Evolutionary conservation across 2,329 filamentous ascomycete genomes (phyloP).

Genomic region (Ambrosiella cleistominuta): DNA sequence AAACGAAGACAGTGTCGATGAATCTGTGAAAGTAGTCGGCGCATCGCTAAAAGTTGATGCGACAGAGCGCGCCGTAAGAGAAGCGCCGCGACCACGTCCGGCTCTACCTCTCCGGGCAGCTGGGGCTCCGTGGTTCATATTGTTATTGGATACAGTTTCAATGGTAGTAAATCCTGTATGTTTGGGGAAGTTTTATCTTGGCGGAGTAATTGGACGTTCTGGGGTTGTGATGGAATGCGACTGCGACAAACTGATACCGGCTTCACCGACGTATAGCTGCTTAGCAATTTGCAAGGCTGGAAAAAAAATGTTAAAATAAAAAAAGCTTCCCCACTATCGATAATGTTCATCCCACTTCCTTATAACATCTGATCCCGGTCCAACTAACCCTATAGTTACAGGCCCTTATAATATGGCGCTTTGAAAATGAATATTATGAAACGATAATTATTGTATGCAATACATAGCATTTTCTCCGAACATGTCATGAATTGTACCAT

Average conservation of each 20-base stretch:
- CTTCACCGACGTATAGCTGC: background rate
- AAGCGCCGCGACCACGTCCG: slow-evolving; percentile 10
- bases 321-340: slow-evolving; percentile 4
- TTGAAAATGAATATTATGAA: too few relatives aligned
- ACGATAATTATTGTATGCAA: slow-evolving; percentile 41
- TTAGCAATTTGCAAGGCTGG: background rate
- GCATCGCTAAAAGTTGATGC: background rate
- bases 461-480: slow-evolving; percentile 73
- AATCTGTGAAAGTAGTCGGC: background rate
- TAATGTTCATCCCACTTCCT: background rate
- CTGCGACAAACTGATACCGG: background rate
- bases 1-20: background rate
- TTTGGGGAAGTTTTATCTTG: background rate
- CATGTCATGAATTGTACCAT: slow-evolving; percentile 49
- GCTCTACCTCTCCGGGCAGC: slow-evolving; percentile 6
- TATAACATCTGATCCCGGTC: background rate
- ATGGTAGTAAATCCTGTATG: too few relatives aligned
- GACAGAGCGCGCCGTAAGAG: slow-evolving; percentile 5
- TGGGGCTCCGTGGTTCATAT: slow-evolving; percentile 6
- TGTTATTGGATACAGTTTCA: background rate
- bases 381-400: too few relatives aligned
- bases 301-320: background rate
- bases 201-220: background rate
- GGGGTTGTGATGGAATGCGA: background rate
- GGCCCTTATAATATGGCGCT: too few relatives aligned